Evolutionary conservation across 129 eudicot species (phyloP).

Genomic region (Chrysanthemum makinoi): DNA sequence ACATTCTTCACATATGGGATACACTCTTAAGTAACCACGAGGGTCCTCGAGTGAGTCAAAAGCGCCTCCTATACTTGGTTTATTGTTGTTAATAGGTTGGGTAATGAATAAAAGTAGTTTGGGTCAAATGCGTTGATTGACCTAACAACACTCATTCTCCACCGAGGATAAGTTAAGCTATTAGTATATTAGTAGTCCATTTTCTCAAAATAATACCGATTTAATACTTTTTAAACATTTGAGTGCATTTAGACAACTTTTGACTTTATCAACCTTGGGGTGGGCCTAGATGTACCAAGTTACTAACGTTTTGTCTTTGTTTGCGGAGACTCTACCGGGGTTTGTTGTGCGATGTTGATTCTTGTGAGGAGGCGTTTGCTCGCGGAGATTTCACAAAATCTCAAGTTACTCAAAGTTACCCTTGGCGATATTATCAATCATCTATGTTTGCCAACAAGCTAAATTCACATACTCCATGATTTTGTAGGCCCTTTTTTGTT

Average conservation of each 20-base stretch:
- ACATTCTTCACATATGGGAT: slow-evolving; percentile 53
- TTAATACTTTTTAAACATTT: background rate
- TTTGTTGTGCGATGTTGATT: slow-evolving; percentile 64
- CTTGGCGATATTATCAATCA: slow-evolving; percentile 37
- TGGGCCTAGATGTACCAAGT: too few species aligned
- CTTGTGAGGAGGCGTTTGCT: slow-evolving; percentile 44
- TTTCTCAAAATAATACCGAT: background rate
- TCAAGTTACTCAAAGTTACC: slow-evolving; percentile 58
- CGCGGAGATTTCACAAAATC: slow-evolving; percentile 54
- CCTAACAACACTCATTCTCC: background rate
- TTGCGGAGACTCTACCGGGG: slow-evolving; percentile 49
- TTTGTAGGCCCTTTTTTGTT: slow-evolving; percentile 5
- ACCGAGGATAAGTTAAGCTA: too few species aligned
- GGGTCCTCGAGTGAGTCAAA: slow-evolving; percentile 51
- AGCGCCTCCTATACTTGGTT: slow-evolving; percentile 4
- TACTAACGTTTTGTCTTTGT: background rate
- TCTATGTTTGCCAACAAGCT: slow-evolving; percentile 39
- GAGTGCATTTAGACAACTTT: background rate
- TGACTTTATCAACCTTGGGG: too few species aligned
- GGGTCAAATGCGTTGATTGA: background rate
- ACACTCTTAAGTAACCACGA: slow-evolving; percentile 47
- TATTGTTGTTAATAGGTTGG: slow-evolving; percentile 3
- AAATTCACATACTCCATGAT: slow-evolving; percentile 27
- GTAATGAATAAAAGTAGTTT: background rate
- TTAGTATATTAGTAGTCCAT: background rate